Conservation (phyloP, 345 rosid genomes). For the Bruguiera parviflora region DNA sequence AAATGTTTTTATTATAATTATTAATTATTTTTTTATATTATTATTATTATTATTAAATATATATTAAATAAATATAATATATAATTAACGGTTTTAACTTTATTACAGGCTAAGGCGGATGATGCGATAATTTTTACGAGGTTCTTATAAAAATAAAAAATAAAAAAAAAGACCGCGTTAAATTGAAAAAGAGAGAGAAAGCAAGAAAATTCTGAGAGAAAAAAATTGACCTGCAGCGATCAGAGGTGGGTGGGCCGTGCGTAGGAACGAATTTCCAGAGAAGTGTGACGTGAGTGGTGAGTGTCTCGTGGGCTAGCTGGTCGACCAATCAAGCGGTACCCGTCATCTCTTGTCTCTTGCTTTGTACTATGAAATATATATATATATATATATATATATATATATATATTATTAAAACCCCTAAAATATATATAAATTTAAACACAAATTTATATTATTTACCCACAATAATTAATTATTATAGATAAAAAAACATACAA, state of each 20-base stretch:
- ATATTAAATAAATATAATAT: neutral
- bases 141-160: no score
- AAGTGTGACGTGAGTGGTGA: conserved; percentile 21
- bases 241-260: neutral
- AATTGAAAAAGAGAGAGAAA: neutral
- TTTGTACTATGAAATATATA: neutral
- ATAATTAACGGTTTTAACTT: neutral
- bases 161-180: neutral
- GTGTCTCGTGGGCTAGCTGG: conserved; percentile 4
- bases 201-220: neutral
- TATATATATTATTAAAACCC: no score
- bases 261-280: conserved; percentile 22
- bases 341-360: conserved; percentile 30
- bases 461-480: no score
- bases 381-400: no score
- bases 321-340: conserved; percentile 24
- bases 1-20: no score
- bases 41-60: neutral
- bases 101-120: neutral
- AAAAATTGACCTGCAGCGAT: neutral
- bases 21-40: no score
- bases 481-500: no score
- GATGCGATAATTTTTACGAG: no score
- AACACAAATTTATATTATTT: no score
- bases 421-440: no score